phyloP scores from a whole-genome alignment of 139 green algal genomes.

The Chlamydomonas sp. region DNA sequence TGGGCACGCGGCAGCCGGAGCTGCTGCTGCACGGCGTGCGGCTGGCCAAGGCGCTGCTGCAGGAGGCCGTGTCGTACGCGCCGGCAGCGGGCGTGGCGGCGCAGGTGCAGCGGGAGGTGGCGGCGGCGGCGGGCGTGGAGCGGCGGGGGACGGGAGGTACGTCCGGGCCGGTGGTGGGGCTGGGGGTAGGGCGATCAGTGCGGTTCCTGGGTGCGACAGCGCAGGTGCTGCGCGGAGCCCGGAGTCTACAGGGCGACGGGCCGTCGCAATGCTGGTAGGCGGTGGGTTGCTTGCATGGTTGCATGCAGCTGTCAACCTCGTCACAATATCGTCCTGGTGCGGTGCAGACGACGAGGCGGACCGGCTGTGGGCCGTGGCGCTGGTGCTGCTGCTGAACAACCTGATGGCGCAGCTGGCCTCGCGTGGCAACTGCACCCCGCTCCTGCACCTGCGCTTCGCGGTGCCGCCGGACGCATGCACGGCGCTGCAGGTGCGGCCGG shows the following conservation, averaged over 20 bases:
- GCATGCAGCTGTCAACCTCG: no score
- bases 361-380: constrained; percentile 11
- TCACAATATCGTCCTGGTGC: no score
- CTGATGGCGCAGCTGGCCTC: not conserved
- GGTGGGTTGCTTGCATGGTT: no score
- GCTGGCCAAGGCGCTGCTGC: constrained; percentile 1
- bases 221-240: not conserved
- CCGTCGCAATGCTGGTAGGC: no score
- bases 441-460: constrained; percentile 9
- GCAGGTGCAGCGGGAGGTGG: not conserved
- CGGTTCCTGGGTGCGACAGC: not conserved
- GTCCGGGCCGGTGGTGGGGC: not conserved
- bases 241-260: no score
- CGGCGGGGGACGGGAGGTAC: constrained; percentile 14
- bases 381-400: constrained; percentile 26
- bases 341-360: constrained; percentile 20
- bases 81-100: not conserved
- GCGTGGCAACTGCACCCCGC: constrained; percentile 10
- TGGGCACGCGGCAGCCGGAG: constrained; percentile 9
- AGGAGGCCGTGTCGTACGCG: not conserved
- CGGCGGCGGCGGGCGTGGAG: not conserved
- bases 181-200: no score
- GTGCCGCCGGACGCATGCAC: constrained; percentile 12
- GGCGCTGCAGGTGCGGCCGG: constrained; percentile 7
- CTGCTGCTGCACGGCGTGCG: constrained; percentile 38